Conservation (phyloP, 352 stramenopile genomes). For the Globisporangium paroecandrum region DNA sequence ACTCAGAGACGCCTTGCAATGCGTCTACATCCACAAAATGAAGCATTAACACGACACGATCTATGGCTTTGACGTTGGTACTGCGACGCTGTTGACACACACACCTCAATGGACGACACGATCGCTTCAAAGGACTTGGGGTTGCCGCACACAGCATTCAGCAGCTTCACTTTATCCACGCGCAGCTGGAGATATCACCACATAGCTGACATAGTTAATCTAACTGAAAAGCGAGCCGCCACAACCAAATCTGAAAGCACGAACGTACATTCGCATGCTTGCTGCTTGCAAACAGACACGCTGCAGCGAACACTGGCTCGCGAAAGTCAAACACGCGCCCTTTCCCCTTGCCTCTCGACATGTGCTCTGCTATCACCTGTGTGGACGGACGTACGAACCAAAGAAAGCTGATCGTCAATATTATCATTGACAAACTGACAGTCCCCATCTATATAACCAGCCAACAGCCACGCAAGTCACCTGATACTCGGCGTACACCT, state of each 20-base stretch:
- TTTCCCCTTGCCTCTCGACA: slow-evolving; percentile 23
- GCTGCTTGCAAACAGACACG: slow-evolving; percentile 62
- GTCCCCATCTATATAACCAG: neutral
- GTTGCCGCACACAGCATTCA: slow-evolving; percentile 59
- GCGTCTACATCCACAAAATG: slow-evolving; percentile 19
- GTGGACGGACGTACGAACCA: neutral
- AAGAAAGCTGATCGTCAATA: neutral
- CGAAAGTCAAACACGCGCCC: slow-evolving; percentile 30
- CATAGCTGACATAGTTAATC: slow-evolving; percentile 2
- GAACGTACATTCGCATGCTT: slow-evolving; percentile 51
- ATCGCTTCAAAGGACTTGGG: slow-evolving; percentile 60
- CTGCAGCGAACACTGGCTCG: slow-evolving; percentile 57
- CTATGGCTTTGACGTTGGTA: neutral
- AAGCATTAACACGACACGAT: neutral
- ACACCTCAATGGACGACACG: slow-evolving; percentile 63
- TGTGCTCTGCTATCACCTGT: slow-evolving; percentile 26
- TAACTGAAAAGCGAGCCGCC: neutral
- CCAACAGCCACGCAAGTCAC: neutral
- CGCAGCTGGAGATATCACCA: slow-evolving; percentile 30
- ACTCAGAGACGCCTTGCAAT: slow-evolving; percentile 43
- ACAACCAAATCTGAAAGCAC: neutral
- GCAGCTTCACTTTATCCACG: slow-evolving; percentile 53
- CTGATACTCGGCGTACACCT: slow-evolving; percentile 60
- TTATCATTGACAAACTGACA: neutral
- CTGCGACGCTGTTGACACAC: neutral